Conservation (phyloP, 495 filamentous ascomycete species). For the Penicillium mononematosum region DNA sequence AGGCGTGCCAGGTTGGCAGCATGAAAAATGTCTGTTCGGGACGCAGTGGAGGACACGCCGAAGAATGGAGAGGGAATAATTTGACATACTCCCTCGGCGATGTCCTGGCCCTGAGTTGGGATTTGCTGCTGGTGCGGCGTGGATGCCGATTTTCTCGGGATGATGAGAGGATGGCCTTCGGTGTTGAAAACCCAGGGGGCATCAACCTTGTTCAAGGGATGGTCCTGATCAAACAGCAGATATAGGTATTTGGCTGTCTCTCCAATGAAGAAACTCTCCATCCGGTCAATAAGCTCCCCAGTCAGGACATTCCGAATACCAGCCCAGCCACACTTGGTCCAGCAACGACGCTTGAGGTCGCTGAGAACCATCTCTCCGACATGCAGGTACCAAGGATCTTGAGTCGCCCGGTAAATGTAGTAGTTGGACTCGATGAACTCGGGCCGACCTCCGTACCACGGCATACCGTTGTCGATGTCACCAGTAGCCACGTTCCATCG, state of each 20-base stretch:
- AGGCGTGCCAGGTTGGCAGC: slow-evolving; percentile 82
- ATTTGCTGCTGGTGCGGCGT: slow-evolving; percentile 12
- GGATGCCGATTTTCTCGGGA: slow-evolving; percentile 57
- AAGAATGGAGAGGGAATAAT: slow-evolving; percentile 59
- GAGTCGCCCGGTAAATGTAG: slow-evolving; percentile 87
- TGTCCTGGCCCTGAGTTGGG: slow-evolving; percentile 14
- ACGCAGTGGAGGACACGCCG: slow-evolving; percentile 74
- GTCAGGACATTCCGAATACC: slow-evolving; percentile 89
- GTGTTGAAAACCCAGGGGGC: slow-evolving; percentile 90
- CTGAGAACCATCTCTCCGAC: slow-evolving; percentile 92
- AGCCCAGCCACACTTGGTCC: slow-evolving; percentile 92
- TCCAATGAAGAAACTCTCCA: slow-evolving; percentile 98
- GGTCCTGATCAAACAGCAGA: slow-evolving; percentile 78
- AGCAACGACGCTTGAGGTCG: slow-evolving; percentile 86
- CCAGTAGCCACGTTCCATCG: slow-evolving; percentile 88
- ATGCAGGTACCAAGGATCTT: slow-evolving; percentile 93
- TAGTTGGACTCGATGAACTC: slow-evolving; percentile 97
- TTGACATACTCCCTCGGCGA: slow-evolving; percentile 51
- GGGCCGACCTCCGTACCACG: slow-evolving; percentile 92
- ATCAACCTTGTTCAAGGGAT: slow-evolving; percentile 85
- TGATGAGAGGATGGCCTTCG: slow-evolving; percentile 89
- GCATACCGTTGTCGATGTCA: slow-evolving; percentile 78
- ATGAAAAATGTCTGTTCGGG: slow-evolving; percentile 85
- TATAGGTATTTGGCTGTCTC: slow-evolving; percentile 96
- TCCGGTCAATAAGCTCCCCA: slow-evolving; percentile 87